A percentile compares a stretch with the other conserved stretches of the same genome.
Evolutionary conservation across 148 eudicot species (phyloP).

Genomic region (Arbutus unedo): DNA sequence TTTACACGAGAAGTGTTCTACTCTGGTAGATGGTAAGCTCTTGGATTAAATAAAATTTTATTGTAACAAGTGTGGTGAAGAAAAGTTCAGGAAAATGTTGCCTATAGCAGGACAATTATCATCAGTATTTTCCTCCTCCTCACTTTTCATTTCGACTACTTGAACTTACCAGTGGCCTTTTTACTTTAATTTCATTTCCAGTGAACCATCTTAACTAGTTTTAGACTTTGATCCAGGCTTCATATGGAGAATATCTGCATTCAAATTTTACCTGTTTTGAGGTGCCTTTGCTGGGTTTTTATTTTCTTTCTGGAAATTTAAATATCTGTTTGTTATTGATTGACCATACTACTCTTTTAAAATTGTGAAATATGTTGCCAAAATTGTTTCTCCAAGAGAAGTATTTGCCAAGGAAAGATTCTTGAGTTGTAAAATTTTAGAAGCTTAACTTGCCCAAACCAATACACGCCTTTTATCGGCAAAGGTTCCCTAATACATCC

Average conservation of each 20-base stretch:
- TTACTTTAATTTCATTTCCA: not conserved
- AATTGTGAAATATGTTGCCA: not conserved
- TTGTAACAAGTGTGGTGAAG: not conserved
- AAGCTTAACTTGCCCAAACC: too few species aligned
- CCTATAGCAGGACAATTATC: not conserved
- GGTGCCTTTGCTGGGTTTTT: not conserved
- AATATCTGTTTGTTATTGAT: not conserved
- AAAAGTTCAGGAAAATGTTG: not conserved
- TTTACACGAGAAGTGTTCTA: not conserved
- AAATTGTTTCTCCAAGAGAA: not conserved
- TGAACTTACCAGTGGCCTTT: slow-evolving; percentile 8
- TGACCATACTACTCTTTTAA: not conserved
- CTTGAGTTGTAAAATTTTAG: too few species aligned
- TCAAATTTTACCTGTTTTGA: not conserved
- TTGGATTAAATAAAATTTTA: not conserved
- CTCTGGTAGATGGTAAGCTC: not conserved
- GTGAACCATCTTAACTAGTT: not conserved
- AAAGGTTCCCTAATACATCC: too few species aligned
- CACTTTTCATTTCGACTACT: not conserved
- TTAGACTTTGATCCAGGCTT: not conserved
- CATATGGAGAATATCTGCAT: not conserved
- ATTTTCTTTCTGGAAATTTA: not conserved
- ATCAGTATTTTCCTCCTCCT: not conserved
- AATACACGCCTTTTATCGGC: too few species aligned
- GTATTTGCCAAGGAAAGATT: too few species aligned